phyloP scores from a whole-genome alignment of 305 asterid species.

The Fraxinus angustifolia region DNA sequence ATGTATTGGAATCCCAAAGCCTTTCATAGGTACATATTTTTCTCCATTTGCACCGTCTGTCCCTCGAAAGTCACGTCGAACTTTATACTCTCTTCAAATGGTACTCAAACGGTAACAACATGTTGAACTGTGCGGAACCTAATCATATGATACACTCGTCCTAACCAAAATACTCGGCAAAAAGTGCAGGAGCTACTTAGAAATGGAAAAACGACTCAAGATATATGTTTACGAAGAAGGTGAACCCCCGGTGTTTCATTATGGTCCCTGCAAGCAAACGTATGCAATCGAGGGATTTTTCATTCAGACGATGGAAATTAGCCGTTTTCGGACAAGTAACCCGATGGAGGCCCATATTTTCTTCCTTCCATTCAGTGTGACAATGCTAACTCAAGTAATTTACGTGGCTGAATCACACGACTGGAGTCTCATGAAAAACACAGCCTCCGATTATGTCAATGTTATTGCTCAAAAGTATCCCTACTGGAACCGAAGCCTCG shows the following conservation, averaged over 20 bases:
- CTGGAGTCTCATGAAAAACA: conserved; percentile 46
- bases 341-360: conserved; percentile 49
- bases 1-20: conserved; percentile 39
- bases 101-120: background rate
- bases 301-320: conserved; percentile 25
- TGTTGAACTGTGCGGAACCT: conserved; percentile 19
- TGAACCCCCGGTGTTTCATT: conserved; percentile 82
- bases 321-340: conserved; percentile 43
- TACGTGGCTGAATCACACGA: conserved; percentile 40
- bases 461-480: conserved; percentile 47
- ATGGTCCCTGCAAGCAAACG: conserved; percentile 52
- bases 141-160: background rate
- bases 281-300: conserved; percentile 30
- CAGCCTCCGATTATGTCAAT: conserved; percentile 43
- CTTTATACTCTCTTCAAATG: background rate
- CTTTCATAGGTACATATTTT: conserved; percentile 33
- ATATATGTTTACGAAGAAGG: conserved; percentile 79
- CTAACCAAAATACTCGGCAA: background rate
- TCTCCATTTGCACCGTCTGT: background rate
- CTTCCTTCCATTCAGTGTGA: conserved; percentile 59
- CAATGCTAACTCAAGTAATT: conserved; percentile 47
- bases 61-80: background rate
- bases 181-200: conserved; percentile 70
- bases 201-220: conserved; percentile 74
- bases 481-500: conserved; percentile 68